Evolutionary conservation across 2,329 filamentous ascomycete species (phyloP), one percentile per base, ranked within the genome.

Genomic region (Cladophialophora chaetospira): DNA sequence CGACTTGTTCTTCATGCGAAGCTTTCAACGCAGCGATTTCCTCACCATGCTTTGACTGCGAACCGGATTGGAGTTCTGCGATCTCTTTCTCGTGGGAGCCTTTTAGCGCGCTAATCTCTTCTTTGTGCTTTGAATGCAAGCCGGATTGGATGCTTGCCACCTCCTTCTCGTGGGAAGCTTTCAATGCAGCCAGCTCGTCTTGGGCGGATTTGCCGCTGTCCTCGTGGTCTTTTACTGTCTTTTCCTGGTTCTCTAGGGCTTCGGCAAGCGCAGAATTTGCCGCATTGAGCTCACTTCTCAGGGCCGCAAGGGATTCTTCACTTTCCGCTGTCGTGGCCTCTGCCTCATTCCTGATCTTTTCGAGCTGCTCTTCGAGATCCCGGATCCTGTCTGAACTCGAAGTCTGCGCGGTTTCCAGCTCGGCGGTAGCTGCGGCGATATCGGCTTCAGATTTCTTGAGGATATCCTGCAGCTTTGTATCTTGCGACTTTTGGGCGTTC

Each of bases 1-100:
- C 65, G 25, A 74, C 53, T 45, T 72, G 70, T 11, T 63, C 55
- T 11, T 69, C 65, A 56, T 74, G 71, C 1, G 60, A 61, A n/a
- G n/a, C n/a, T n/a, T n/a, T n/a, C n/a, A 40, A 17, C 3, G 36
- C 33, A 4, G 38, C 38, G 33, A 56, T 29, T 43, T 62, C 52
- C 45, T 57, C 44, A 13, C 50, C 36, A 33, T 57, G 40, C 53
- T 51, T 29, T 49, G 44, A 15, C n/a, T 47, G 44, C n/a, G 25
- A 33, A 3, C n/a, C n/a, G 10, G 31, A 28, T 46, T 72, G 65
- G 4, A 74, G 66, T 31, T 65, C 46, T 42, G 71, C 65, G 25
- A 74, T 54, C 46, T 72, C 70, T 11, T 63, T 55, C 11, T 69
- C 65, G 55, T 74, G 71, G 1, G 60, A 61, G 2, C 58, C 56